Conservation (phyloP, 257 asterid genomes). For the Misopates orontium region DNA sequence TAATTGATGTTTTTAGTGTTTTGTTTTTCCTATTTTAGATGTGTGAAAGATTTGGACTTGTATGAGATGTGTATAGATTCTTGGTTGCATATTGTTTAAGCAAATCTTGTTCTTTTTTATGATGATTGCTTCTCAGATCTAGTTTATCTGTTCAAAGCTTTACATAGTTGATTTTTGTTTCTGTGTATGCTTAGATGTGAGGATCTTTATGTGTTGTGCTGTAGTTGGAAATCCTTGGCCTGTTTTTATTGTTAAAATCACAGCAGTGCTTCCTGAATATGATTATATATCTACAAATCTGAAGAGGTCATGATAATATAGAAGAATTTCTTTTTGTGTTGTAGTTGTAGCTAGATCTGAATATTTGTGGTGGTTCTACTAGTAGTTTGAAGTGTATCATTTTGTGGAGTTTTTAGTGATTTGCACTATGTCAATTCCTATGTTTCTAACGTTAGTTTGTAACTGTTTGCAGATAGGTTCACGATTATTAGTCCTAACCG, state of each 20-base stretch:
- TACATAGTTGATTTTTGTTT: background rate
- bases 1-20: conserved; percentile 25
- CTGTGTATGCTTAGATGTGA: background rate
- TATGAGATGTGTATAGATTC: background rate
- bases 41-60: background rate
- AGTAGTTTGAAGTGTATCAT: too few species aligned
- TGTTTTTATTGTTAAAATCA: too few species aligned
- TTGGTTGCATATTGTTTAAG: conserved; percentile 2
- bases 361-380: too few species aligned
- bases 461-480: conserved; percentile 34
- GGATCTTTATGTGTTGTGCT: background rate
- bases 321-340: background rate
- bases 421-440: too few species aligned
- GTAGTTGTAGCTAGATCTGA: background rate
- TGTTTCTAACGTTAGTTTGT: too few species aligned
- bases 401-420: too few species aligned
- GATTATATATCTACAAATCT: background rate
- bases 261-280: too few species aligned
- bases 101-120: background rate
- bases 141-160: background rate
- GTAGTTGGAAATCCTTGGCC: background rate
- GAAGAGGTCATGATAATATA: background rate
- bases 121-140: too few species aligned
- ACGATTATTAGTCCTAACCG: conserved; percentile 14
- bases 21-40: conserved; percentile 19